Base-by-base conservation (phyloP, 2,329 filamentous ascomycete species). In the Colletotrichum sp. region DNA sequence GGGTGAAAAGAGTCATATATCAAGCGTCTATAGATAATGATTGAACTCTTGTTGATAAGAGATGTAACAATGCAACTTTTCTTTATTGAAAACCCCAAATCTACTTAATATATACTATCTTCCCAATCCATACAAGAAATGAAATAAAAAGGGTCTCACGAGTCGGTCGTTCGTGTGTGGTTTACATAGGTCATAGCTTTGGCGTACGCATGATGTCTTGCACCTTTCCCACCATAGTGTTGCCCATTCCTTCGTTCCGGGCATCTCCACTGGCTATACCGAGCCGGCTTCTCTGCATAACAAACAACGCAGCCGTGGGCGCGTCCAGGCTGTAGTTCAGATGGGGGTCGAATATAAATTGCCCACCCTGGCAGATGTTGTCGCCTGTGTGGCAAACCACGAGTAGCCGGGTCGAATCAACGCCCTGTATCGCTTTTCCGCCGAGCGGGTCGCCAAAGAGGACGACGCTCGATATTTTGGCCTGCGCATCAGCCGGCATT, bases 391-490 rank as follows among this genome's bases (percentile, higher is more conserved):
- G 81, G 72, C 82, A 83, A 36, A 81, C 68, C 24, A 80, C 75
- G 13, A 78, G 74, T 26, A 81, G 77, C 30, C 76, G 76, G 12
- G 71, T 77, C 14, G 75, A 12, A 24, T 79, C 79, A 55, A 81
- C 76, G 21, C 79, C 81, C 39, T 75, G 36, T 14, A 83, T 67
- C 12, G 80, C 57, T 21, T 71, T 59, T n/a, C 79, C 75, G 4
- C 81, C 68, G 9, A 71, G 39, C 7, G 71, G 82, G 65, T 83
- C 82, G 21, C 82, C 82, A 30, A 83, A 83, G 71, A 83, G 78
- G 21, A 83, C 81, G n/a, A 81, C 80, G 65, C 82, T 80, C 28
- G 78, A 77, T 77, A 81, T 80, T 13, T 68, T 70, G 28, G 72
- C 52, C 32, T 57, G 68, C 66, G 77, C 75, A 7, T 75, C 71